Base-by-base conservation (phyloP, 768 basidiomycete genomes). In the Flagelloscypha sp. region DNA sequence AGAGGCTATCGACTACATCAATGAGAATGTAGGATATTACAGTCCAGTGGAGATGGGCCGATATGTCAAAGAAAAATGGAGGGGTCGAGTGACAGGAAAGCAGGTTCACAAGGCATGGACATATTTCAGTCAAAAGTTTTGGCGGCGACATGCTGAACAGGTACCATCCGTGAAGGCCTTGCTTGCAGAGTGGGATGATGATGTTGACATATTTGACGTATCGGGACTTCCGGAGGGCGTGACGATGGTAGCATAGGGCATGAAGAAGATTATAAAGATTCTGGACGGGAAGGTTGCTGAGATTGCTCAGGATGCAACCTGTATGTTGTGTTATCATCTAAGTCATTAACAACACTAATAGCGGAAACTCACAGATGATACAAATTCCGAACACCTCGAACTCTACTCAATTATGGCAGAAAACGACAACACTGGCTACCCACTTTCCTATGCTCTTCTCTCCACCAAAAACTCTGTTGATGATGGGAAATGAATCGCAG, bases 41-140 rank as follows among this genome's bases (percentile, higher is more conserved):
- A 54, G 49, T n/a, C 56, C 54, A 11, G 42, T 25, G 4, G 28
- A 47, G 11, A 36, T 59, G 48, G 53, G 61, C 28, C 55, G 51
- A 6, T 61, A 57, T 27, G 55, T 56, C 7, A 38, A 41, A 9
- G n/a, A n/a, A n/a, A n/a, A n/a, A n/a, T n/a, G n/a, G n/a, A n/a
- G n/a, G n/a, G n/a, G n/a, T n/a, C n/a, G n/a, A n/a, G 39, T 49
- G 8, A 50, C 49, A 10, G 24, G 38, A 5, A 41, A 25, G 10
- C 56, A 59, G 28, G 39, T 59, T 7, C 43, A 56, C 31, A 16
- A 28, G 19, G 49, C 54, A 12, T 59, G 57, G 55, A 42, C 35
- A 12, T 33, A 40, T 24, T 44, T 53, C 38, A 59, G 57, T 30
- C 33, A 57, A 29, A 35, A 37, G 2, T 37, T 46, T 12, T 57